Evolutionary conservation across 73 alveolate species (phyloP).

Genomic region (Paramecium sexaurelia): DNA sequence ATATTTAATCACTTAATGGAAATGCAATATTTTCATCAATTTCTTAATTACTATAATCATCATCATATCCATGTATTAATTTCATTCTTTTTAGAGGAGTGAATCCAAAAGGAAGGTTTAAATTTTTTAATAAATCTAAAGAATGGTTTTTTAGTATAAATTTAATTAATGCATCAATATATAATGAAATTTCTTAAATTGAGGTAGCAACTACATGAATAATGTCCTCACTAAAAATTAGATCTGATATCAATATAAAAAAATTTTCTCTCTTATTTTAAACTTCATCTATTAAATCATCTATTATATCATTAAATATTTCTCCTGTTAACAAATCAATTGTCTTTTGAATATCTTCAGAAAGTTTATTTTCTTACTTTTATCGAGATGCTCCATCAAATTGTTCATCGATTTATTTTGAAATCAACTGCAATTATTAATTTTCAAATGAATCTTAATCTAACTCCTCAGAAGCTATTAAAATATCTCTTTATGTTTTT

Average conservation of each 20-base stretch:
- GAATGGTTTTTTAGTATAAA: not conserved
- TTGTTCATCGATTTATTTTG: not conserved
- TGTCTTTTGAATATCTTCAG: slow-evolving; percentile 13
- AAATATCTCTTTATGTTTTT: slow-evolving; percentile 21
- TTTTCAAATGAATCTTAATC: not conserved
- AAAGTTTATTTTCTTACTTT: not conserved
- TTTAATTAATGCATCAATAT: not conserved
- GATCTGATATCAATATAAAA: not conserved
- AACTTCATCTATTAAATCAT: not conserved
- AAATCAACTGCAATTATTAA: not conserved
- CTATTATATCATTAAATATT: not conserved
- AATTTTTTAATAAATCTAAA: not conserved
- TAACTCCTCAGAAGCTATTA: not conserved
- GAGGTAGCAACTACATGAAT: not conserved
- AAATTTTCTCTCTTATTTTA: not conserved
- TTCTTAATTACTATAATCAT: slow-evolving; percentile 15
- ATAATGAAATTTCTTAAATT: not conserved
- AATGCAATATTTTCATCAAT: not conserved
- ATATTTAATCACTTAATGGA: not conserved
- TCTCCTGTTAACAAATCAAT: not conserved
- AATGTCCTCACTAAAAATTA: not conserved
- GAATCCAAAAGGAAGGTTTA: slow-evolving; percentile 39
- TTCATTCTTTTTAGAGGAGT: not conserved
- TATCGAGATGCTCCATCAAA: not conserved
- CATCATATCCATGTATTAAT: slow-evolving; percentile 52